A percentile compares a stretch with the other conserved stretches of the same genome.
Evolutionary conservation across 139 green algal genomes (phyloP).

Genomic region (Chlorella sorokiniana): DNA sequence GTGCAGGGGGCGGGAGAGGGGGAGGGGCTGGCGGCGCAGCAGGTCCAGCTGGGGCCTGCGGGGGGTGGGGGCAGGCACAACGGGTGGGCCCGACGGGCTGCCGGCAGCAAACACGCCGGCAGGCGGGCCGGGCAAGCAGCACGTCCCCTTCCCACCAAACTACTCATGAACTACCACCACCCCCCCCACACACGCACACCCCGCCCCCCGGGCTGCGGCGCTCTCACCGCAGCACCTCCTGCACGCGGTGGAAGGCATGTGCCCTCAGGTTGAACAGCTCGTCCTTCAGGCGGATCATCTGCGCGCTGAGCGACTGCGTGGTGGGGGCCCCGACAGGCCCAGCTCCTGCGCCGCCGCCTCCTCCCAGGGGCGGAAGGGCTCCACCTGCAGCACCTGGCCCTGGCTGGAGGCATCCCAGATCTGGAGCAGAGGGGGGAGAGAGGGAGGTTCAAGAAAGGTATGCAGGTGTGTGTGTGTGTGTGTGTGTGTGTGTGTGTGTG

Average conservation of each 20-base stretch:
- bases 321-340: background rate
- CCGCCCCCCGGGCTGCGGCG: background rate
- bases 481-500: background rate
- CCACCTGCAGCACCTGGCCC: constrained; percentile 70
- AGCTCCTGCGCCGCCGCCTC: constrained; percentile 15
- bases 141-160: background rate
- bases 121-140: no score
- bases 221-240: constrained; percentile 22
- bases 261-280: constrained; percentile 26
- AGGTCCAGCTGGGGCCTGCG: background rate
- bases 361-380: constrained; percentile 44
- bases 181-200: background rate
- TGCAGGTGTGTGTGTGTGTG: background rate
- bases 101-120: no score
- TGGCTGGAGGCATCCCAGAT: constrained; percentile 68
- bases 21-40: background rate
- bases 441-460: background rate
- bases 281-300: constrained; percentile 26
- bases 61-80: background rate
- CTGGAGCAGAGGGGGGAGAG: constrained; percentile 7
- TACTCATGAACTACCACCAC: background rate
- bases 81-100: background rate
- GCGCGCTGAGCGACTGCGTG: background rate
- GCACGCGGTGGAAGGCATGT: constrained; percentile 13
- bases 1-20: background rate